These are phyloP conservation scores for Trametes cubensis DNA, from an alignment of 768 basidiomycete species.

Conservation along the genomic window DNA sequence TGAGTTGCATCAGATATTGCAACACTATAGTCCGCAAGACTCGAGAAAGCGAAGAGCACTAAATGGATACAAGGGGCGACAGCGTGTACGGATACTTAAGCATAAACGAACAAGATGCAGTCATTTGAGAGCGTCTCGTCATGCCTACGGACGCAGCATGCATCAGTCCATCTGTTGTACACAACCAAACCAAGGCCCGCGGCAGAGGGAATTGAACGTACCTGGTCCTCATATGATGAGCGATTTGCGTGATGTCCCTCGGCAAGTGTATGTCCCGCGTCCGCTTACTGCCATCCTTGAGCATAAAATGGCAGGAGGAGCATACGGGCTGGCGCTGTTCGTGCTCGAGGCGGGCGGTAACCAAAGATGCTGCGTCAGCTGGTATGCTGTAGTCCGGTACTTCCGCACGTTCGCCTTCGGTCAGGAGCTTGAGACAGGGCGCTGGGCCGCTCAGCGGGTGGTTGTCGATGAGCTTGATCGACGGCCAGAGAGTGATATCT, in stretches of 20 bases:
- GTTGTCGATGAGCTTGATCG: background rate
- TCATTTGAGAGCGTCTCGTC: no score
- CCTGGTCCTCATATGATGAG: conserved; percentile 4
- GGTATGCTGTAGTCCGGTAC: background rate
- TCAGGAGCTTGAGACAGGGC: background rate
- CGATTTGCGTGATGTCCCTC: background rate
- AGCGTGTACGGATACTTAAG: no score
- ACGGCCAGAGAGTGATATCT: no score
- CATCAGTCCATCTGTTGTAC: no score
- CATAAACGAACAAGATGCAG: no score
- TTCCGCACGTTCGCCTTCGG: background rate
- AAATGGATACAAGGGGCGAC: no score
- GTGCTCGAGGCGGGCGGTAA: background rate
- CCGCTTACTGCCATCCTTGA: background rate
- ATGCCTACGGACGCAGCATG: no score
- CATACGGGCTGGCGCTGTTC: background rate
- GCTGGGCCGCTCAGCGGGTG: background rate
- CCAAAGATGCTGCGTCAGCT: background rate
- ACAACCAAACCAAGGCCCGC: no score
- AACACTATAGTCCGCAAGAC: no score
- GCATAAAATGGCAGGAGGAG: background rate
- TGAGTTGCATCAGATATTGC: no score
- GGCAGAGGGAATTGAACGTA: background rate
- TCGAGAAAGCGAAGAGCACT: no score
- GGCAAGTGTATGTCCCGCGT: background rate